Evolutionary conservation across 2,329 filamentous ascomycete genomes (phyloP), one percentile per base, ranked within the genome.

Genomic region (Diaporthe longicolla): DNA sequence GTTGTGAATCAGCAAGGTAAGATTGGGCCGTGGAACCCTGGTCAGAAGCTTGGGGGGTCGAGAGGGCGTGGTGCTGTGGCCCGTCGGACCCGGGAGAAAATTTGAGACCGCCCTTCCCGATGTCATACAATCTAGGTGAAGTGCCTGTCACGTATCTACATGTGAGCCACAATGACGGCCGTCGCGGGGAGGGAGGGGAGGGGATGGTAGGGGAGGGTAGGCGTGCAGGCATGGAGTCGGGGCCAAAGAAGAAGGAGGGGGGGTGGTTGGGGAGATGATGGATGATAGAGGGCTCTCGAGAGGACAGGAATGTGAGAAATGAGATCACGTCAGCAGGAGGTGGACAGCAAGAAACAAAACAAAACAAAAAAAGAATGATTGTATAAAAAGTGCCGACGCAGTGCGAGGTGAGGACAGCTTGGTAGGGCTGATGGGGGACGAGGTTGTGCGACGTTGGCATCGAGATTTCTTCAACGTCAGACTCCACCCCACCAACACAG

Each of bases 401-500:
- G 73, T 74, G 70, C 55, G 58, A 74, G 71, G 70, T 59, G 61
- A 59, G 57, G 65, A 55, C 43, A 58, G 63, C 26, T 54, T 73
- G 70, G 54, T 74, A 74, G 73, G 73, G 73, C 73, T 74, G 73
- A 74, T 52, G 55, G 70, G 63, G 66, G 59, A 52, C 32, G 68
- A 74, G 55, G 70, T 70, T 40, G 73, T 74, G 73, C 72, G 68
- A 74, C 73, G 37, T 70, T 63, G 24, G 26, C 63, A 73, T 70
- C 71, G 63, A 73, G 63, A 73, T 68, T 65, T 58, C 57, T 58
- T 73, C 61, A 54, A 69, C 71, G 57, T 72, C 37, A 45, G 61
- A 37, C 71, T 48, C 52, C 71, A 73, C 71, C 35, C 61, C 71
- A 52, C 71, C 71, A 66, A 68, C n/a, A 19, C 45, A 48, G 21